Conservation (phyloP, 164 flowering plant species). For the Chimonanthus praecox region DNA sequence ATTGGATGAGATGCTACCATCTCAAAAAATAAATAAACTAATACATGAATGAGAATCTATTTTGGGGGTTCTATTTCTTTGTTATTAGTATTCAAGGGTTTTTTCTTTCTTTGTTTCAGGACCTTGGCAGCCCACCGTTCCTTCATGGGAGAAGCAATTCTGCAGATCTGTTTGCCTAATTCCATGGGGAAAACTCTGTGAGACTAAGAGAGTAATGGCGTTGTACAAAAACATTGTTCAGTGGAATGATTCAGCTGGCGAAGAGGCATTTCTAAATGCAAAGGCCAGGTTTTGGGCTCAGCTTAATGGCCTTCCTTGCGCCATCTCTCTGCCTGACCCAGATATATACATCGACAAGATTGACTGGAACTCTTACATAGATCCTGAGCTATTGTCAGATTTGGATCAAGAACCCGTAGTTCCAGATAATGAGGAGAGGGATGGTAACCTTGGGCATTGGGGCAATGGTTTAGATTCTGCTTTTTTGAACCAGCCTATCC, state of each 20-base stretch:
- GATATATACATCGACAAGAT: conserved; percentile 52
- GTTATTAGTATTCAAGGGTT: no score
- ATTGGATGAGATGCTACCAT: no score
- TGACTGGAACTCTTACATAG: conserved; percentile 45
- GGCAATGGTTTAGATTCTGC: conserved; percentile 9
- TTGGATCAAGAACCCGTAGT: conserved; percentile 27
- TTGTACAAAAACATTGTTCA: conserved; percentile 31
- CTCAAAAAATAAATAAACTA: no score
- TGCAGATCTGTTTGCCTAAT: conserved; percentile 37
- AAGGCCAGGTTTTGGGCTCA: conserved; percentile 53
- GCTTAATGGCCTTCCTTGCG: conserved; percentile 37
- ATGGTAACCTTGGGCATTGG: not conserved
- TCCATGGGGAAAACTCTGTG: conserved; percentile 55
- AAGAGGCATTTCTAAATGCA: conserved; percentile 62
- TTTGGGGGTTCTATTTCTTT: no score
- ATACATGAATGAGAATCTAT: no score
- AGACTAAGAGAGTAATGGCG: conserved; percentile 34
- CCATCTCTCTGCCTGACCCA: conserved; percentile 48
- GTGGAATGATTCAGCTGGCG: conserved; percentile 75
- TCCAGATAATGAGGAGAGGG: conserved; percentile 1
- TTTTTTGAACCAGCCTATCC: conserved; percentile 9
- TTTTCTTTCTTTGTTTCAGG: conserved; percentile 19
- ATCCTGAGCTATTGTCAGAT: conserved; percentile 40
- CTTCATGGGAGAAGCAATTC: conserved; percentile 70
- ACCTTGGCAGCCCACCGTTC: conserved; percentile 37